These are phyloP conservation scores for Penicillium argentinense DNA, from an alignment of 495 filamentous ascomycete species.

Conservation along the genomic window DNA sequence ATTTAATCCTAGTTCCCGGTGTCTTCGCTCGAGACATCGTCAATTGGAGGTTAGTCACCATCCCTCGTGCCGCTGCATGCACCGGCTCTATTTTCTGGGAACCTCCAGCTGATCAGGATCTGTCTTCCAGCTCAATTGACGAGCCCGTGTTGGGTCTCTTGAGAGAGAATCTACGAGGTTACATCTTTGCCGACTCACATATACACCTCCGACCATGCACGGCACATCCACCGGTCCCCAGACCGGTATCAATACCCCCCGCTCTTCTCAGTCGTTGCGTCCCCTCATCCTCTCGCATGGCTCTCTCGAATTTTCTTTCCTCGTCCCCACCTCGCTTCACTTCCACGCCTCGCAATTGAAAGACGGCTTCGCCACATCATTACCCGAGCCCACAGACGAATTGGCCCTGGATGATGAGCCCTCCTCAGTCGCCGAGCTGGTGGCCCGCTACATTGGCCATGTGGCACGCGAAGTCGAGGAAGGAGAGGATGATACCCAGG, in stretches of 20 bases:
- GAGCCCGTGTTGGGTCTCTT: constrained; percentile 11
- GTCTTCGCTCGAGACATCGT: constrained; percentile 1
- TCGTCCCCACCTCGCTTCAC: constrained; percentile 90
- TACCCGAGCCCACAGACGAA: constrained; percentile 92
- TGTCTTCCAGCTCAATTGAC: constrained; percentile 9
- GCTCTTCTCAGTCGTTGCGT: constrained; percentile 86
- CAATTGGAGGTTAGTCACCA: too few species aligned
- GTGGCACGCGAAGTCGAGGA: constrained; percentile 82
- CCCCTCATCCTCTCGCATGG: constrained; percentile 88
- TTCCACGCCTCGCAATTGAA: constrained; percentile 93
- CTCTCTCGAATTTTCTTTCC: constrained; percentile 90
- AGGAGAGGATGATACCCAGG: constrained; percentile 84
- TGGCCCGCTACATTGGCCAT: constrained; percentile 88
- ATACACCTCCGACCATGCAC: constrained; percentile 74
- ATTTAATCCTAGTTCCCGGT: constrained; percentile 9
- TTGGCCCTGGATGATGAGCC: constrained; percentile 97
- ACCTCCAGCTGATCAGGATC: too few species aligned
- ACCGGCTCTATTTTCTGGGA: too few species aligned
- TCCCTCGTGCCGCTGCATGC: too few species aligned
- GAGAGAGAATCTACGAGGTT: too few species aligned
- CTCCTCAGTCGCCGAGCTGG: constrained; percentile 85
- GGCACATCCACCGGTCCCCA: constrained; percentile 77
- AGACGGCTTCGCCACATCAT: constrained; percentile 76
- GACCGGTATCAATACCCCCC: constrained; percentile 93
- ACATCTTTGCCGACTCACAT: not conserved